Evolutionary conservation across 768 basidiomycete genomes (phyloP).

Genomic region (Mycena belliarum): DNA sequence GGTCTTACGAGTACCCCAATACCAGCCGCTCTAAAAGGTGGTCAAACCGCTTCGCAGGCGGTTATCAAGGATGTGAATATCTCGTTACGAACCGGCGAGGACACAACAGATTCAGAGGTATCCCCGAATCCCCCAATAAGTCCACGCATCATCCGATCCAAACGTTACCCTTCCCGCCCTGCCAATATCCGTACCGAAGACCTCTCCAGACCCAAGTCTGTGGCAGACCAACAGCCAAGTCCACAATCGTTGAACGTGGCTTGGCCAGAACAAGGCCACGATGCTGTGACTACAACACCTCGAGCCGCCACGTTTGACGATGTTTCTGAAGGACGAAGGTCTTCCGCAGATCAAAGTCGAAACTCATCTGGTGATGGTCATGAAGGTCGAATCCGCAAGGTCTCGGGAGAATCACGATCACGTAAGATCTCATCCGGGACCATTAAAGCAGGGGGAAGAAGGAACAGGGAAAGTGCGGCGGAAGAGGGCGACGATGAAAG

Average conservation of each 20-base stretch:
- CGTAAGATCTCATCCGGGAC: constrained; percentile 51
- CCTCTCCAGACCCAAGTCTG: constrained; percentile 17
- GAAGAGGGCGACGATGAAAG: constrained; percentile 77
- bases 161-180: constrained; percentile 48
- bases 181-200: constrained; percentile 50
- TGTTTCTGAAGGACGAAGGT: constrained; percentile 24
- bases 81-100: constrained; percentile 26
- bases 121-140: constrained; percentile 40
- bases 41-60: constrained; percentile 2
- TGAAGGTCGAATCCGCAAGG: constrained; percentile 42
- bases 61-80: neutral
- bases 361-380: constrained; percentile 43
- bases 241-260: constrained; percentile 53
- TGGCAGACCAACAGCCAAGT: constrained; percentile 38
- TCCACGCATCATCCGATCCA: constrained; percentile 54
- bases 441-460: constrained; percentile 38
- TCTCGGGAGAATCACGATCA: constrained; percentile 40
- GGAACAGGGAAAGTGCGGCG: constrained; percentile 59
- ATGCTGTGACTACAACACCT: constrained; percentile 57
- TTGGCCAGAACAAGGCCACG: constrained; percentile 47
- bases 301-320: constrained; percentile 51
- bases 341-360: constrained; percentile 34
- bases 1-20: constrained; percentile 34
- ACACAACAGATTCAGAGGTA: constrained; percentile 55
- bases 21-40: constrained; percentile 19